Evolutionary conservation across 1,284 basidiomycete genomes (phyloP).

Genomic region (Boletus calvinii): DNA sequence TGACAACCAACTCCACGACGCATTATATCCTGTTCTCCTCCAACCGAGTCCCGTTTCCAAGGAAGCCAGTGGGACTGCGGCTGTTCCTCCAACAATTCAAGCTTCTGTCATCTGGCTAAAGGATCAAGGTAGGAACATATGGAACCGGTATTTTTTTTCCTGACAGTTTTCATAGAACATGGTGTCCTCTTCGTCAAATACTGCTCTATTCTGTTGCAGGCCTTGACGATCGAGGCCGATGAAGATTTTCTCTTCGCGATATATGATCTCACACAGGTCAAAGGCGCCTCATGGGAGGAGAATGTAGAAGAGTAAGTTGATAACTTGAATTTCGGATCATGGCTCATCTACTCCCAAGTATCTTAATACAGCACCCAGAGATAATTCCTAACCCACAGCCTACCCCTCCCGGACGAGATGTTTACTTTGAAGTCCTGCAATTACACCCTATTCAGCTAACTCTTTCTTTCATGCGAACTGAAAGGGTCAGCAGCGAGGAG

Average conservation of each 20-base stretch:
- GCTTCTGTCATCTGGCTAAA: constrained; percentile 88
- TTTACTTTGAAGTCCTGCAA: constrained; percentile 98
- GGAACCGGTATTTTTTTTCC: neutral
- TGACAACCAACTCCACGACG: constrained; percentile 97
- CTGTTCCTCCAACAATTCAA: constrained; percentile 87
- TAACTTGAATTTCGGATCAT: neutral
- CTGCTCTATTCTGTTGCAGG: constrained; percentile 91
- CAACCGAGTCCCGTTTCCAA: constrained; percentile 92
- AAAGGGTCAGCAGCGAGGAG: constrained; percentile 89
- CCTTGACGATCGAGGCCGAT: constrained; percentile 93
- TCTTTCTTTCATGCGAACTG: constrained; percentile 96
- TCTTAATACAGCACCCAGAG: constrained; percentile 75
- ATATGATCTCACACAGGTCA: constrained; percentile 89
- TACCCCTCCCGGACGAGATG: constrained; percentile 65
- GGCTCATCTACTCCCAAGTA: constrained; percentile 43
- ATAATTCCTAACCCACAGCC: constrained; percentile 80
- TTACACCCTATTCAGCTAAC: constrained; percentile 93
- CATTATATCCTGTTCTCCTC: constrained; percentile 92
- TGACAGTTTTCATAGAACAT: constrained; percentile 59
- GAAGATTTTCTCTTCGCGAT: constrained; percentile 96
- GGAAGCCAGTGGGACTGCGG: constrained; percentile 76
- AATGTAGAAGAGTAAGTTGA: constrained; percentile 68
- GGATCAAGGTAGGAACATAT: constrained; percentile 69
- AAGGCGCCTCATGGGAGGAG: constrained; percentile 87
- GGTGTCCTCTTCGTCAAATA: constrained; percentile 98